Percentiles rank a stretch among this genome's conserved stretches.
Evolutionary conservation across 768 basidiomycete genomes (phyloP).

Genomic region (Trametes sanguinea): DNA sequence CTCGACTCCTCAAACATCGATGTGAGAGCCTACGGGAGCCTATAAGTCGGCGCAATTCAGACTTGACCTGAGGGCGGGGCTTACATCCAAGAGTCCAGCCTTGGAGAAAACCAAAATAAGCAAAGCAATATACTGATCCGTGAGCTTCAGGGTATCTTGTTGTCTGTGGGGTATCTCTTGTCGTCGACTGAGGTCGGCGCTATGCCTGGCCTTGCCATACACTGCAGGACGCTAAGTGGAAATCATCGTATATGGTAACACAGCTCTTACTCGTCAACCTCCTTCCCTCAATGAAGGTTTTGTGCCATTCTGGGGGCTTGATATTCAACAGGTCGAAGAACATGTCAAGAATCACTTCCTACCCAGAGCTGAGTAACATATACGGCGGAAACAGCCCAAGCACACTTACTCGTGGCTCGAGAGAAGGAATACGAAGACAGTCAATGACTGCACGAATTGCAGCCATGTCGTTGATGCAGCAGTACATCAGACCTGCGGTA

Average conservation of each 20-base stretch:
- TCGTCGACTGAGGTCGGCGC: constrained; percentile 19
- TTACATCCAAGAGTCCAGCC: constrained; percentile 85
- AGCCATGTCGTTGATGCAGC: constrained; percentile 86
- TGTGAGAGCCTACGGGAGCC: constrained; percentile 66
- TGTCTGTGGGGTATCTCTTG: constrained; percentile 37
- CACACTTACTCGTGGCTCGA: constrained; percentile 73
- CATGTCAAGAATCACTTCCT: constrained; percentile 94
- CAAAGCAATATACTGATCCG: constrained; percentile 91
- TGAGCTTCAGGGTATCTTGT: constrained; percentile 70
- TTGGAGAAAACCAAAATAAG: constrained; percentile 82
- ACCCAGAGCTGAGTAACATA: constrained; percentile 10
- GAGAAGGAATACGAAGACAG: constrained; percentile 84
- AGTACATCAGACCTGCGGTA: constrained; percentile 77
- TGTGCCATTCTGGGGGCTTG: constrained; percentile 89
- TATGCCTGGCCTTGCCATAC: constrained; percentile 54
- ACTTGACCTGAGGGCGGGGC: constrained; percentile 25
- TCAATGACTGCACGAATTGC: constrained; percentile 85
- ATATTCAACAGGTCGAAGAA: constrained; percentile 93
- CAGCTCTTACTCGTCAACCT: constrained; percentile 73
- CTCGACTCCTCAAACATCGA: constrained; percentile 82
- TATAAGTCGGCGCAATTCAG: neutral
- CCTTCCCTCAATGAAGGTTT: constrained; percentile 87
- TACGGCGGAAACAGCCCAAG: neutral
- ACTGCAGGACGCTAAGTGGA: constrained; percentile 40
- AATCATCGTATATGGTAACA: neutral